A percentile compares a stretch with the other conserved stretches of the same genome.
Evolutionary conservation across 2,329 filamentous ascomycete genomes (phyloP).

Genomic region (Aspergillus hortae): DNA sequence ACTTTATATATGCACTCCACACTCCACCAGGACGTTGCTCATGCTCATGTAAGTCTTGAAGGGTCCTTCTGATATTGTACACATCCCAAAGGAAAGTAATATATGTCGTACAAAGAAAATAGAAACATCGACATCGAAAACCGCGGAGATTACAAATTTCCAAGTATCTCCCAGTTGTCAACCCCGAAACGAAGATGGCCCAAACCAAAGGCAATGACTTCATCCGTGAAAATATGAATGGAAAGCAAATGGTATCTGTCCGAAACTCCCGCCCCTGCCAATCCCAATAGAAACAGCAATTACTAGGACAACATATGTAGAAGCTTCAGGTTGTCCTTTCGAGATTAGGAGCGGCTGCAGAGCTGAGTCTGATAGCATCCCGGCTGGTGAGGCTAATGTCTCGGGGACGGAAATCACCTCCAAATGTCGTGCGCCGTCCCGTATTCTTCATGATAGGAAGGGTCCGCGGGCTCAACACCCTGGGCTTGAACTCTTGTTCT

Average conservation of each 20-base stretch:
- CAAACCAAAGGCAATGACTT: slow-evolving; percentile 8
- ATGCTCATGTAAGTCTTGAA: background rate
- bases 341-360: slow-evolving; percentile 32
- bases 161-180: slow-evolving; percentile 5
- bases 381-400: slow-evolving; percentile 37
- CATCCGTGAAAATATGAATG: slow-evolving; percentile 4
- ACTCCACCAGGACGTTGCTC: no score
- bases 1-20: background rate
- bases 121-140: slow-evolving; percentile 12
- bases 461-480: slow-evolving; percentile 60
- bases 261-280: slow-evolving; percentile 23
- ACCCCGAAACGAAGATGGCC: slow-evolving; percentile 4
- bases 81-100: slow-evolving; percentile 17
- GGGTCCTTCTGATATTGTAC: slow-evolving; percentile 26
- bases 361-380: slow-evolving; percentile 38
- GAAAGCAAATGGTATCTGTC: slow-evolving; percentile 29
- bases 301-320: slow-evolving; percentile 14
- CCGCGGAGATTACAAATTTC: slow-evolving; percentile 5
- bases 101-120: slow-evolving; percentile 20
- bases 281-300: slow-evolving; percentile 12
- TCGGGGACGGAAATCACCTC: slow-evolving; percentile 37
- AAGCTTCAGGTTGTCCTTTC: slow-evolving; percentile 30
- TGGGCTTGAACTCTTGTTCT: slow-evolving; percentile 52
- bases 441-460: slow-evolving; percentile 57
- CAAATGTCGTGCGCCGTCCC: slow-evolving; percentile 41